Evolutionary conservation across 768 basidiomycete genomes (phyloP), one percentile per base, ranked within the genome.

Genomic region (Naganishia vishniacii): DNA sequence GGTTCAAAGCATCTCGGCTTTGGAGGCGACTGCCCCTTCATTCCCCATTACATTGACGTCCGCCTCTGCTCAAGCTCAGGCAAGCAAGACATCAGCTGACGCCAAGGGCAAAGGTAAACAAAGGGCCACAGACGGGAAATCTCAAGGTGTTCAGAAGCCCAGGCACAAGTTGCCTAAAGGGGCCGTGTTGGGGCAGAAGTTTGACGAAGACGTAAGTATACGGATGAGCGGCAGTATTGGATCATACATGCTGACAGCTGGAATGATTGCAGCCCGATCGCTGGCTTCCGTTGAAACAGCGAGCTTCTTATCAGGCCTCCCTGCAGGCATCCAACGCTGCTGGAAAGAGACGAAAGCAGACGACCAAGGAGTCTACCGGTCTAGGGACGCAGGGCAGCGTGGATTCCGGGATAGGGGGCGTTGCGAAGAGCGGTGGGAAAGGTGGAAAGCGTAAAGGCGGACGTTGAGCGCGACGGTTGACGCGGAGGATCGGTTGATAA

Each of bases 1-100:
- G 58, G 80, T 80, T 26, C 80, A 80, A 71, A 42, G 71, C 71
- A 15, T 61, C 70, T 11, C 29, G 18, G 18, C 59, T 70, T 49
- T 49, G 75, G 81, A 84, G 41, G 79, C 82, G 31, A 25, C 20
- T 37, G 41, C 5, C 82, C 84, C 49, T 86, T 86, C 32, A 85
- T 87, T 7, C 70, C 79, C 70, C 67, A 46, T 45, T 80, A 78
- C 74, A 44, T 67, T 75, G 53, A 69, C 69, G 62, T 70, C 69
- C 59, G 72, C 29, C 65, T 74, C 48, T 44, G 70, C 56, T 75
- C 79, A 15, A 56, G 80, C 44, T 6, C 72, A 62, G 70, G 71
- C 56, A 72, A 78, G 59, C 76, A 81, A 61, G 74, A 82, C 68
- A 66, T 71, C 49, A 74, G 79, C 20, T 72, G 76, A 47, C 59